A percentile compares a stretch with the other conserved stretches of the same genome.
These are phyloP conservation scores for Teunomyces aglyptinius DNA, from an alignment of 805 yeast genomes.

Conservation along the genomic window DNA sequence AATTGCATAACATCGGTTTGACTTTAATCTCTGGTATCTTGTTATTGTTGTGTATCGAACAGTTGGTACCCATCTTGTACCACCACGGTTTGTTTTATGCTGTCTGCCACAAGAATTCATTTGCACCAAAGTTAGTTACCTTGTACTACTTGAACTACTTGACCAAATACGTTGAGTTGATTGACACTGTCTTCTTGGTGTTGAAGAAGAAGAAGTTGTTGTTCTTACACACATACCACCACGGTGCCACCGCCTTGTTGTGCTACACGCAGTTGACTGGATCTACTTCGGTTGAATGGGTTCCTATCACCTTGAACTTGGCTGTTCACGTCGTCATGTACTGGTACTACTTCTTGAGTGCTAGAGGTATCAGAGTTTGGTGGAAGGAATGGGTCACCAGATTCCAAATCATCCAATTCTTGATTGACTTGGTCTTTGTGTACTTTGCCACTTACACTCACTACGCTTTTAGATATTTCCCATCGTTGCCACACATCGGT, in stretches of 20 bases:
- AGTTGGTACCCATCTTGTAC: constrained; percentile 73
- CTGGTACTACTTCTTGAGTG: constrained; percentile 92
- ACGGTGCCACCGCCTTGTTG: constrained; percentile 94
- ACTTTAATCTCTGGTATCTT: constrained; percentile 67
- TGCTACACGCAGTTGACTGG: constrained; percentile 94
- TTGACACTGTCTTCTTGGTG: constrained; percentile 90
- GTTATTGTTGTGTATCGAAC: constrained; percentile 75
- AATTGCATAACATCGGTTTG: constrained; percentile 77
- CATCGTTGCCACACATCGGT: constrained; percentile 65
- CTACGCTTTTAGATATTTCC: constrained; percentile 69
- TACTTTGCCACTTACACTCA: constrained; percentile 93
- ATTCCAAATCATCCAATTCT: constrained; percentile 90
- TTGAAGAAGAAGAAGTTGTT: constrained; percentile 88
- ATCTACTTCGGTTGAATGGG: constrained; percentile 90
- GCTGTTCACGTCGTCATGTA: constrained; percentile 96
- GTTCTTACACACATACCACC: constrained; percentile 94
- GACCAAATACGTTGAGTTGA: constrained; percentile 82
- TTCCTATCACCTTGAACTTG: constrained; percentile 83
- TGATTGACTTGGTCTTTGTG: constrained; percentile 84
- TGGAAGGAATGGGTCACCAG: constrained; percentile 99
- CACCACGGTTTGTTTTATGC: constrained; percentile 79
- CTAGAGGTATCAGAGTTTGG: constrained; percentile 95
- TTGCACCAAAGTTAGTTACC: constrained; percentile 80
- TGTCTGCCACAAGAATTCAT: constrained; percentile 73
- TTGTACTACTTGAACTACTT: constrained; percentile 89